Evolutionary conservation across 2,329 filamentous ascomycete genomes (phyloP), one percentile per base, ranked within the genome.

Genomic region (Tolypocladium paradoxum): DNA sequence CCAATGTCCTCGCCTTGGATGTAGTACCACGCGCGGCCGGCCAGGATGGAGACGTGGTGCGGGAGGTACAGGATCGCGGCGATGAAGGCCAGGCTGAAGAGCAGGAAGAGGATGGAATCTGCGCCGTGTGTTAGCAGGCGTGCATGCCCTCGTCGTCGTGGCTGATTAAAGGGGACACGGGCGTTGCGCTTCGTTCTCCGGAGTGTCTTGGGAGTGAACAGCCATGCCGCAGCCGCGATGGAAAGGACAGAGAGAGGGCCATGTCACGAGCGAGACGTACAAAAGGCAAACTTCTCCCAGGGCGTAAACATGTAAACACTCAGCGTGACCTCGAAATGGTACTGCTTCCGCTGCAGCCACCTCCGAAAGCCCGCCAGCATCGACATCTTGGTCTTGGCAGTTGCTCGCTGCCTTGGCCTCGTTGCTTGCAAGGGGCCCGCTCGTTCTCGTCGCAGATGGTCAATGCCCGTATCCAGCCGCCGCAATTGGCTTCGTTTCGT

Each of bases 271-370:
- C 12, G 22, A 14, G 6, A 71, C 90, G 54, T 80, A 97, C 93
- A 97, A 73, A 97, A 95, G 63, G 96, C 85, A 72, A 96, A 92
- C 71, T 96, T 96, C 76, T 99, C 93, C 51, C 87, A 90, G 1
- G 90, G 87, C 37, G 91, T 96, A 63, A 96, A 86, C 88, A 99
- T 97, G 78, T 99, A 97, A 29, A 97, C 81, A 56, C 88, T 87
- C 72, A 95, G 93, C 14, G 92, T 96, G 69, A 97, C 92, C 75
- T 99, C 93, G 68, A 97, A 90, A 76, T 97, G 93, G 77, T 97
- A 96, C 69, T 91, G 85, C 79, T 99, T 99, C 71, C 91, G 82
- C 71, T 90, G 85, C 61, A 97, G 78, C 90, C 91, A 96, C 70
- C 85, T 84, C 59, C 88, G 81, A 63, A 95, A 77, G 47, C 72